A percentile compares a stretch with the other conserved stretches of the same genome.
Conservation (phyloP, 768 basidiomycete genomes). For the Clitopilus hobsonii region DNA sequence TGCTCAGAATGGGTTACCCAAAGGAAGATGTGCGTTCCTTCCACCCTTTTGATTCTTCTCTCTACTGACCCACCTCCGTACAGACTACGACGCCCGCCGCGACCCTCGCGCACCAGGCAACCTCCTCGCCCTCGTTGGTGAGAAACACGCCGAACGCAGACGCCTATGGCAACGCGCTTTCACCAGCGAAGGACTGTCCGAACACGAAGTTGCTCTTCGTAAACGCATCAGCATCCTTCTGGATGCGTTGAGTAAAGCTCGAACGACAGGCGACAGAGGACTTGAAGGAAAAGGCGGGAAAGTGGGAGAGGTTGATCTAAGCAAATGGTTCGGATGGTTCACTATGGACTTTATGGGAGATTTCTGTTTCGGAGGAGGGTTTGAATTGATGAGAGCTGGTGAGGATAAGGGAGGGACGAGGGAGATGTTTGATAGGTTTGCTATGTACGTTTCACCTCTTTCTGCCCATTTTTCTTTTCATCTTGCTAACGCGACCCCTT, state of each 20-base stretch:
- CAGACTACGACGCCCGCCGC: not conserved
- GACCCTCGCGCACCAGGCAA: not conserved
- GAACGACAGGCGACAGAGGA: constrained; percentile 6
- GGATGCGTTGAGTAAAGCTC: constrained; percentile 21
- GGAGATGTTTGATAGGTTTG: constrained; percentile 13
- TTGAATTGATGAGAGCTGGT: constrained; percentile 30
- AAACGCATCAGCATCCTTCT: constrained; percentile 8
- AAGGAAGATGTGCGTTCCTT: not conserved
- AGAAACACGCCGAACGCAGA: constrained; percentile 20
- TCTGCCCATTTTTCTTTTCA: not conserved
- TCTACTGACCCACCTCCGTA: not conserved
- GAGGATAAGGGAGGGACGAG: constrained; percentile 22
- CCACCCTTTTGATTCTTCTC: not conserved
- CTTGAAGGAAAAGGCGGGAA: not conserved
- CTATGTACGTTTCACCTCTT: constrained; percentile 11
- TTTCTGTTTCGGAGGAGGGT: constrained; percentile 33
- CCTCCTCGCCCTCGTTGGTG: not conserved
- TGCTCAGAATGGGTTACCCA: not conserved
- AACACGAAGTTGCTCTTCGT: constrained; percentile 16
- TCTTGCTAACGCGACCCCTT: not conserved
- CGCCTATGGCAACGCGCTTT: constrained; percentile 36
- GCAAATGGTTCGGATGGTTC: constrained; percentile 31
- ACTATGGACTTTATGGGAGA: constrained; percentile 38
- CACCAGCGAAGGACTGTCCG: constrained; percentile 24
- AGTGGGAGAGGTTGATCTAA: constrained; percentile 22